These are phyloP conservation scores for Allium sativum DNA, from an alignment of 106 monocot species.

Conservation along the genomic window DNA sequence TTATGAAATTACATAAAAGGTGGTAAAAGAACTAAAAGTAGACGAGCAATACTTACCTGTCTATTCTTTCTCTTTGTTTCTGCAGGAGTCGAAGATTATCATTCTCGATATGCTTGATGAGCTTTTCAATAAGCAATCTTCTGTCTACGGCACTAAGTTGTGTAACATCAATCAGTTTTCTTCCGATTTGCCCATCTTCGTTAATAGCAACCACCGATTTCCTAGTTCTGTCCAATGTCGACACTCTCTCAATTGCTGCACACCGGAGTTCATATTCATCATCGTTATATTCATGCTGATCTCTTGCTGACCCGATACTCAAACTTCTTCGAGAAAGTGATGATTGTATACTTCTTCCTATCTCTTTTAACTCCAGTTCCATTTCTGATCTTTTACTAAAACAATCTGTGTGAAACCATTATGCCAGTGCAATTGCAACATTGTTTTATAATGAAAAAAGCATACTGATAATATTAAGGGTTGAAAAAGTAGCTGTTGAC, in stretches of 20 bases:
- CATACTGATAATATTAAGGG: too few relatives aligned
- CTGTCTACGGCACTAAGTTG: constrained; percentile 30
- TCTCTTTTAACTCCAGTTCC: constrained; percentile 19
- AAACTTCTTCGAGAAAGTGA: constrained; percentile 21
- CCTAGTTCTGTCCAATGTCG: constrained; percentile 16
- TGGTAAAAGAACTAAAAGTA: too few relatives aligned
- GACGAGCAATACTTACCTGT: constrained; percentile 22
- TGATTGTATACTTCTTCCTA: constrained; percentile 26
- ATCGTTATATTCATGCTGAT: constrained; percentile 1
- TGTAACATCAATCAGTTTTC: constrained; percentile 24
- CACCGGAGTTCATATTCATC: constrained; percentile 44
- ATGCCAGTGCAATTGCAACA: too few relatives aligned
- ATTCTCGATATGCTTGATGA: constrained; percentile 53
- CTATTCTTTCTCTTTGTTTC: constrained; percentile 64
- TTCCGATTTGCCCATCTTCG: neutral
- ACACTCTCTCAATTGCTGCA: constrained; percentile 47
- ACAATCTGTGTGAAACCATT: too few relatives aligned
- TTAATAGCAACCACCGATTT: constrained; percentile 14
- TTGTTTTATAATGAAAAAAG: too few relatives aligned
- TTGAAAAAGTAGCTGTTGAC: too few relatives aligned
- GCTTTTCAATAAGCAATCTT: constrained; percentile 38
- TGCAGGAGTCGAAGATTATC: constrained; percentile 55
- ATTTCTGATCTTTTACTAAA: too few relatives aligned
- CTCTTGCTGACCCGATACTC: constrained; percentile 1
- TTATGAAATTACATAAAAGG: neutral